Conservation (phyloP, 2,329 filamentous ascomycete species). For the Trichoderma sp. region DNA sequence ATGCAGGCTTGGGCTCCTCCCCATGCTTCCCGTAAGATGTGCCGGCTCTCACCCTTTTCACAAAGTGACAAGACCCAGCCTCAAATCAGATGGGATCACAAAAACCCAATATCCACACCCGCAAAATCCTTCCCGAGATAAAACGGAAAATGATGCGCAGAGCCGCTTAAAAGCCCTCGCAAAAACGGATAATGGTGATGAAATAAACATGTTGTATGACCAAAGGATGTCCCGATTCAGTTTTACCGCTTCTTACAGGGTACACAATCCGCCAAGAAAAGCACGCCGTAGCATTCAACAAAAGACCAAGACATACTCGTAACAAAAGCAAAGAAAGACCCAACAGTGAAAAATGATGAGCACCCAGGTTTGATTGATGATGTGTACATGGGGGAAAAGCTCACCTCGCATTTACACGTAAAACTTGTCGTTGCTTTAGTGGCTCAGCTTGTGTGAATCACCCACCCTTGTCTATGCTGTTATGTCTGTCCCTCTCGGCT, state of each 20-base stretch:
- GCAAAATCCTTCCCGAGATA: not conserved
- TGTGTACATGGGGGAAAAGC: not conserved
- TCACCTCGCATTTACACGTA: not conserved
- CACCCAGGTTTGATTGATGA: not conserved
- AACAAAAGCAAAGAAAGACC: not conserved
- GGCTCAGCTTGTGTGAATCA: not conserved
- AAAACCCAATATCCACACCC: not conserved
- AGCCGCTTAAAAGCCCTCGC: slow-evolving; percentile 4
- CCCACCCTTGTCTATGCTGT: not conserved
- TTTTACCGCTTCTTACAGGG: not conserved
- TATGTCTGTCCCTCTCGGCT: not conserved
- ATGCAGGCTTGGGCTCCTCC: not conserved
- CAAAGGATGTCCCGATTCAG: not conserved
- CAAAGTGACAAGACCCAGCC: not conserved
- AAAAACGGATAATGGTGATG: not conserved
- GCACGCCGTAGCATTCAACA: not conserved
- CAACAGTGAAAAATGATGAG: not conserved
- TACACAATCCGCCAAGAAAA: not conserved
- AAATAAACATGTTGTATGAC: not conserved
- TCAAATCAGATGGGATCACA: not conserved
- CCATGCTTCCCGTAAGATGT: not conserved
- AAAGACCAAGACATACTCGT: not conserved
- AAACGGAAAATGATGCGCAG: not conserved
- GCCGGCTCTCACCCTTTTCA: not conserved
- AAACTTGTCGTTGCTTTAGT: not conserved